Evolutionary conservation across 1,284 basidiomycete species (phyloP).

Genomic region (Golubevia sp.): DNA sequence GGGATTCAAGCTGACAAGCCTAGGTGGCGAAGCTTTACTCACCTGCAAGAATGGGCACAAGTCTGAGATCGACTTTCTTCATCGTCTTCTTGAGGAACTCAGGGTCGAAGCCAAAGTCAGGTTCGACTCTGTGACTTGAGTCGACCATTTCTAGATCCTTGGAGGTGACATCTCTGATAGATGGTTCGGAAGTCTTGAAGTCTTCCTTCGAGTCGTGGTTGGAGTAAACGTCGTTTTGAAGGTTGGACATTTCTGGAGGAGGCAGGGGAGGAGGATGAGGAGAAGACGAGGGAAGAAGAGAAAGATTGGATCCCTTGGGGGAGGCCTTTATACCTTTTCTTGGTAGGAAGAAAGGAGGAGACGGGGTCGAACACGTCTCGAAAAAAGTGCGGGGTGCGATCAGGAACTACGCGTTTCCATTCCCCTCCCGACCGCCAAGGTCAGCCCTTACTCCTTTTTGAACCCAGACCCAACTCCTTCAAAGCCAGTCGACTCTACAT

Average conservation of each 20-base stretch:
- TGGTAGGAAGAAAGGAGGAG: no score
- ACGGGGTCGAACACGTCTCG: no score
- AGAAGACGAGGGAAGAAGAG: no score
- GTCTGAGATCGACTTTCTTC: conserved; percentile 31
- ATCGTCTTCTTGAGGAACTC: conserved; percentile 32
- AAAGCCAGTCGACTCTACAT: no score
- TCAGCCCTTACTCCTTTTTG: no score
- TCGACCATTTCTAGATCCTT: neutral
- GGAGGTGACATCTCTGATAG: neutral
- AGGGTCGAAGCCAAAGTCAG: conserved; percentile 28
- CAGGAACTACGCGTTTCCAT: no score
- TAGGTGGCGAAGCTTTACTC: neutral
- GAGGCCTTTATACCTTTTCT: no score
- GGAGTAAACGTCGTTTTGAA: neutral
- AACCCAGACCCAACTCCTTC: no score
- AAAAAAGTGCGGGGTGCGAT: no score
- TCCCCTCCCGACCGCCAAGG: no score
- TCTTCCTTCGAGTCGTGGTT: neutral
- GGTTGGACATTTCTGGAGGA: neutral
- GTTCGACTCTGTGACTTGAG: neutral
- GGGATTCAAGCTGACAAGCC: neutral
- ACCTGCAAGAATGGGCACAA: conserved; percentile 41
- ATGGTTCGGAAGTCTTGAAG: neutral
- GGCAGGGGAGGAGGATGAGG: no score
- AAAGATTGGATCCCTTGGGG: no score